Percentiles rank a stretch among this genome's conserved stretches.
Evolutionary conservation across 768 basidiomycete species (phyloP).

Genomic region (Suillus paluster): DNA sequence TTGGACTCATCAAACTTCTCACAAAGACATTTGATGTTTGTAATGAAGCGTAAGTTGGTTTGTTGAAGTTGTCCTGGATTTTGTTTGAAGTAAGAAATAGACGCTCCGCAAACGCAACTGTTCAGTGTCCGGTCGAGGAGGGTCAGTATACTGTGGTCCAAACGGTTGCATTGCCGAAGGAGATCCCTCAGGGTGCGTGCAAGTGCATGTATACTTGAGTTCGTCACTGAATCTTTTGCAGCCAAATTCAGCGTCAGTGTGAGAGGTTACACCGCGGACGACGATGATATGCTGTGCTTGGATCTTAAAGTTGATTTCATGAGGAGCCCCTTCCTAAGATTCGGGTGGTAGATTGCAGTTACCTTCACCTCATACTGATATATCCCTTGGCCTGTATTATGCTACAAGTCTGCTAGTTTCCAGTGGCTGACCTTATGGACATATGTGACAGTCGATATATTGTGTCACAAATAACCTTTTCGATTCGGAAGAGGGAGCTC

Average conservation of each 20-base stretch:
- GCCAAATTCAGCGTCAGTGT: slow-evolving; percentile 85
- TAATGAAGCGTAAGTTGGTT: slow-evolving; percentile 82
- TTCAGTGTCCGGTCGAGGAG: slow-evolving; percentile 83
- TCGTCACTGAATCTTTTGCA: slow-evolving; percentile 35
- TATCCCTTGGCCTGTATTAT: not conserved
- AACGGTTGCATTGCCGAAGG: slow-evolving; percentile 85
- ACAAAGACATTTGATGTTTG: slow-evolving; percentile 86
- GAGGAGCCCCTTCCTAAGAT: slow-evolving; percentile 36
- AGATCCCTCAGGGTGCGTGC: slow-evolving; percentile 79
- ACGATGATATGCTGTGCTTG: slow-evolving; percentile 81
- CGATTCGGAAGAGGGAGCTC: not conserved
- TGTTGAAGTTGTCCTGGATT: not conserved
- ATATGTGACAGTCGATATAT: too few relatives aligned
- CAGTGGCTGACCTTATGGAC: too few relatives aligned
- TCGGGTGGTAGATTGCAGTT: slow-evolving; percentile 30
- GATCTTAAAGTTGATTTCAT: slow-evolving; percentile 81
- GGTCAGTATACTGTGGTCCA: slow-evolving; percentile 78
- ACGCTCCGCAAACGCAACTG: slow-evolving; percentile 68
- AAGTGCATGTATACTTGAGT: slow-evolving; percentile 1
- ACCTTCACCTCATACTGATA: not conserved
- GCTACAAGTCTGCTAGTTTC: not conserved
- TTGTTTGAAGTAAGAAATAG: slow-evolving; percentile 43
- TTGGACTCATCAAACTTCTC: slow-evolving; percentile 92
- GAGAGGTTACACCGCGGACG: slow-evolving; percentile 68
- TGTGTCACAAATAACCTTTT: too few relatives aligned